A percentile compares a stretch with the other conserved stretches of the same genome.
phyloP scores from a whole-genome alignment of 768 basidiomycete genomes.

The Rhodosporidiobolus odoratus region DNA sequence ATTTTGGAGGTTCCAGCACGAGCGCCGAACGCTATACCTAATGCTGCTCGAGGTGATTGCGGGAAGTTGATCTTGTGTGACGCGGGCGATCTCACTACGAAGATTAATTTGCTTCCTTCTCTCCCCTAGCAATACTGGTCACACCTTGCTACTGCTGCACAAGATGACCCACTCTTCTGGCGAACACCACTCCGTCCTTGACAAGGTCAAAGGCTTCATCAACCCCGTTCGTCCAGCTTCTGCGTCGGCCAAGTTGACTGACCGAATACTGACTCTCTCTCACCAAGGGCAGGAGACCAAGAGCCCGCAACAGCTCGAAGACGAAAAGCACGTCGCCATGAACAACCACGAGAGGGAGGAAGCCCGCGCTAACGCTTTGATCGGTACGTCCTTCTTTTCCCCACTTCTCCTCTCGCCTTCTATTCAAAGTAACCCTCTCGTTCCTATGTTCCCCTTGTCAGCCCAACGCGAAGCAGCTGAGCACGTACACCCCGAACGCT shows the following conservation, averaged over 20 bases:
- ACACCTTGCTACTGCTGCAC: too few species aligned
- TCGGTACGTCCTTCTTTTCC: constrained; percentile 9
- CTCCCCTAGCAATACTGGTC: too few species aligned
- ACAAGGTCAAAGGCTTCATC: constrained; percentile 17
- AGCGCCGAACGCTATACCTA: too few species aligned
- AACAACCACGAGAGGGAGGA: constrained; percentile 14
- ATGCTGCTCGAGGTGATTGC: too few species aligned
- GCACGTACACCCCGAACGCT: constrained; percentile 1
- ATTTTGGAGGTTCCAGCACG: too few species aligned
- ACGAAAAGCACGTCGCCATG: background rate
- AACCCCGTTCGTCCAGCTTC: constrained; percentile 13
- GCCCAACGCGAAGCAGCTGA: constrained; percentile 11
- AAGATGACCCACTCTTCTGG: background rate
- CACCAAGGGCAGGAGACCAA: constrained; percentile 4
- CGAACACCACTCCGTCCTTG: background rate
- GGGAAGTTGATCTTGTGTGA: too few species aligned
- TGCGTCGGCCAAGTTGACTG: background rate
- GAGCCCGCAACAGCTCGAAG: constrained; percentile 1
- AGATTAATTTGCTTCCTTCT: too few species aligned
- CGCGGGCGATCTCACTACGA: too few species aligned
- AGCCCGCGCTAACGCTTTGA: constrained; percentile 8
- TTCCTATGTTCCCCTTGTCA: background rate
- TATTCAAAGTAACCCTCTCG: background rate
- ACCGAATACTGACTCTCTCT: too few species aligned
- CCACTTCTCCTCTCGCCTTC: background rate